phyloP scores from a whole-genome alignment of 2,329 filamentous ascomycete genomes.

The Esteya vermicola region DNA sequence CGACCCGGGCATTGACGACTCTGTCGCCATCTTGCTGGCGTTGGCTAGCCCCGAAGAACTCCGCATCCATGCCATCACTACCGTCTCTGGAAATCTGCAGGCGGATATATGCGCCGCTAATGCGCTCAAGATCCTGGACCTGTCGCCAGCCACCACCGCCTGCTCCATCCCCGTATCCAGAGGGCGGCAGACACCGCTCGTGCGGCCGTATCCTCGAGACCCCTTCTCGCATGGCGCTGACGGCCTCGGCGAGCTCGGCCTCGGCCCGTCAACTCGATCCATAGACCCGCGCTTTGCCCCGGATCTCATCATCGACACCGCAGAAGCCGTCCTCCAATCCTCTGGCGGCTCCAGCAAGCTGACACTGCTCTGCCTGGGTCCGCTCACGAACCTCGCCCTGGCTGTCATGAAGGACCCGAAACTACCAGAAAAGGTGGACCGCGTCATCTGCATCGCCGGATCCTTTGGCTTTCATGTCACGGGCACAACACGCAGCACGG shows the following conservation, averaged over 20 bases:
- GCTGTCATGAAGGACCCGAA: conserved; percentile 2
- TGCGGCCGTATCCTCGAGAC: conserved; percentile 1
- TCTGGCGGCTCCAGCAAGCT: not conserved
- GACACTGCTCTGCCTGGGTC: conserved; percentile 1
- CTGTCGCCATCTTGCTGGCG: not conserved
- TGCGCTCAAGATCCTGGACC: conserved; percentile 1
- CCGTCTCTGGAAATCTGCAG: conserved; percentile 1
- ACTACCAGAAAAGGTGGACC: conserved; percentile 1
- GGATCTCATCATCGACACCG: conserved; percentile 1
- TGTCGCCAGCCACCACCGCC: not conserved
- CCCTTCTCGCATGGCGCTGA: conserved; percentile 3
- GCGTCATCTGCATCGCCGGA: conserved; percentile 2
- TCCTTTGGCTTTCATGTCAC: conserved; percentile 3
- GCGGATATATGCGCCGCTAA: not conserved
- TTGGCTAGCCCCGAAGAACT: not conserved
- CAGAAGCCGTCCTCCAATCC: not conserved
- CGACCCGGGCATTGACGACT: conserved; percentile 3
- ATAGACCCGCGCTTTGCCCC: conserved; percentile 1
- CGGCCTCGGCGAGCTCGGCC: conserved; percentile 2
- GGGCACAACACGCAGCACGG: conserved; percentile 2
- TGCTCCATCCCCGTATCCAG: not conserved
- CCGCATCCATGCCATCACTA: conserved; percentile 2
- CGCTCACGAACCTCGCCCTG: conserved; percentile 3
- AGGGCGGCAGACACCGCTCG: not conserved
- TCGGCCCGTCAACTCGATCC: not conserved